Evolutionary conservation across 2,329 filamentous ascomycete genomes (phyloP).

Genomic region (Pseudogymnoascus sp.): DNA sequence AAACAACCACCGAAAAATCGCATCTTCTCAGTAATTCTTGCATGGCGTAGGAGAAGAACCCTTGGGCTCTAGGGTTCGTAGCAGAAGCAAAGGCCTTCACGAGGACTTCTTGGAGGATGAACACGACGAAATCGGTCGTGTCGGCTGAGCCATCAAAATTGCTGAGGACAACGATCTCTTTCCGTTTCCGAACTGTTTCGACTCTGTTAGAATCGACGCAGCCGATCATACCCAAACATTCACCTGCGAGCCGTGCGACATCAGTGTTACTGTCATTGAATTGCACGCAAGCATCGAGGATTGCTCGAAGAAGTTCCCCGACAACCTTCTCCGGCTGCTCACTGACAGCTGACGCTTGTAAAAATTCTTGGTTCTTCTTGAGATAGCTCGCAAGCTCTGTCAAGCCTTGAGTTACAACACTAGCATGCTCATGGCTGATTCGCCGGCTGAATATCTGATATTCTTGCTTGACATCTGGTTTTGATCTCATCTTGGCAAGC

Average conservation of each 20-base stretch:
- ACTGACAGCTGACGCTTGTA: conserved; percentile 71
- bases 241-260: conserved; percentile 65
- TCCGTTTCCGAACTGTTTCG: conserved; percentile 68
- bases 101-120: conserved; percentile 76
- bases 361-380: conserved; percentile 60
- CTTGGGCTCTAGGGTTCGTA: conserved; percentile 78
- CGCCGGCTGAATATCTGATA: conserved; percentile 65
- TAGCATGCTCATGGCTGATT: conserved; percentile 72
- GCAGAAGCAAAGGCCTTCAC: conserved; percentile 88
- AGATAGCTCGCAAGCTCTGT: conserved; percentile 69
- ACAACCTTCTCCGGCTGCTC: conserved; percentile 76
- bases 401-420: conserved; percentile 75
- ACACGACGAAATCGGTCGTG: conserved; percentile 75
- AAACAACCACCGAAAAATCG: conserved; percentile 47
- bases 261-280: conserved; percentile 60
- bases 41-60: conserved; percentile 89
- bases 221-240: conserved; percentile 80
- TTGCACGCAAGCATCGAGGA: conserved; percentile 78
- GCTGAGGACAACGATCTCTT: conserved; percentile 74
- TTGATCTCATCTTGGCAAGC: conserved; percentile 54
- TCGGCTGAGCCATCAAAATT: conserved; percentile 77
- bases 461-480: conserved; percentile 56
- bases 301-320: conserved; percentile 59
- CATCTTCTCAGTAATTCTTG: conserved; percentile 78
- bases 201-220: conserved; percentile 87